Evolutionary conservation across 768 basidiomycete genomes (phyloP).

Genomic region (Cubamyces lactineus): DNA sequence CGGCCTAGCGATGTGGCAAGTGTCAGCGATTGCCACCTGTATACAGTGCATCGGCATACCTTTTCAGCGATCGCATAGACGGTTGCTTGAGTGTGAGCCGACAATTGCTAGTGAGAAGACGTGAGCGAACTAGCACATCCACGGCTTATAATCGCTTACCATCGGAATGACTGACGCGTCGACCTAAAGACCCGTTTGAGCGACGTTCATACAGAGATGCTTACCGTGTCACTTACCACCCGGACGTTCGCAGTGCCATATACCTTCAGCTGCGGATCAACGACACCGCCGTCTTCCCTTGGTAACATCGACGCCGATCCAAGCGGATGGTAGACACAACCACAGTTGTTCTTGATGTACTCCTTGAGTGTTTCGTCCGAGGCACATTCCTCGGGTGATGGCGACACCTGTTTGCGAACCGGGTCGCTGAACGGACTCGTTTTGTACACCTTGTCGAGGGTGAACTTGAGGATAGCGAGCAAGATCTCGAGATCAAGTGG

Average conservation of each 20-base stretch:
- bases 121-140: background rate
- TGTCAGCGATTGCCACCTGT: background rate
- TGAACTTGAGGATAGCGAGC: slow-evolving; percentile 8
- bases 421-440: slow-evolving; percentile 1
- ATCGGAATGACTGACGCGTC: slow-evolving; percentile 14
- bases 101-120: background rate
- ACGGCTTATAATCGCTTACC: background rate
- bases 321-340: slow-evolving; percentile 8
- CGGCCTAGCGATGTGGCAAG: background rate
- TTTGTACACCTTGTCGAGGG: slow-evolving; percentile 8
- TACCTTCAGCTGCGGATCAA: slow-evolving; percentile 13
- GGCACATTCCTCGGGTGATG: background rate
- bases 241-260: slow-evolving; percentile 19
- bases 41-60: background rate
- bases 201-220: no score
- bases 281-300: slow-evolving; percentile 4
- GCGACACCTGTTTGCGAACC: background rate
- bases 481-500: slow-evolving; percentile 9
- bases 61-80: slow-evolving; percentile 20
- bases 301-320: slow-evolving; percentile 9
- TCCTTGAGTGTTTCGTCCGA: slow-evolving; percentile 4
- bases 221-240: background rate
- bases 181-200: background rate
- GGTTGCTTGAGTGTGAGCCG: slow-evolving; percentile 7
- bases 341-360: slow-evolving; percentile 12